These are phyloP conservation scores for Phyllosticta capitalensis DNA, from an alignment of 2,329 filamentous ascomycete species.

Conservation along the genomic window DNA sequence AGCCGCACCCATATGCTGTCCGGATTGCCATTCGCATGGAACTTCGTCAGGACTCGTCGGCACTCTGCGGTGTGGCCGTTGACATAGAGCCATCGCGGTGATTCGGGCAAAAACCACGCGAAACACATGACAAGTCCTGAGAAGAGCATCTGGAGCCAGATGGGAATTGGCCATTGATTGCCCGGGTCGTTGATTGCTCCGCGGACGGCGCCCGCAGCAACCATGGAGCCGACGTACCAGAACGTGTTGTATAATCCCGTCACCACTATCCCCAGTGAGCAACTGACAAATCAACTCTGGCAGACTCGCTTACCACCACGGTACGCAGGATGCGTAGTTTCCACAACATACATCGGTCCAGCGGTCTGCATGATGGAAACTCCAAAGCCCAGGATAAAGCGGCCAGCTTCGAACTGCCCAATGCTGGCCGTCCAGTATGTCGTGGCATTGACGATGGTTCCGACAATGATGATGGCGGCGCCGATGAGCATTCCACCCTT, in stretches of 20 bases:
- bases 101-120: conserved; percentile 39
- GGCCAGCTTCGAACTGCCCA: conserved; percentile 48
- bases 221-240: conserved; percentile 31
- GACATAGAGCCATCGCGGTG: conserved; percentile 40
- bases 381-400: conserved; percentile 55
- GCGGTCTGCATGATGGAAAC: conserved; percentile 51
- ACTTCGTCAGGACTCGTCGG: conserved; percentile 42
- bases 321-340: conserved; percentile 54
- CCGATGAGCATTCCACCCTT: conserved; percentile 47
- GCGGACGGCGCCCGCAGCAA: conserved; percentile 20
- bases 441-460: conserved; percentile 41
- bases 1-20: conserved; percentile 45
- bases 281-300: too few relatives aligned
- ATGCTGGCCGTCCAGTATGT: conserved; percentile 26
- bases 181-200: conserved; percentile 17
- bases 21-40: conserved; percentile 48
- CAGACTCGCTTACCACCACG: conserved; percentile 33
- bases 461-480: conserved; percentile 42
- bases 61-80: conserved; percentile 19
- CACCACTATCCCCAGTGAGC: conserved; percentile 17
- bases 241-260: conserved; percentile 35
- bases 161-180: conserved; percentile 14
- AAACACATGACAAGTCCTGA: conserved; percentile 33
- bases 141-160: conserved; percentile 15
- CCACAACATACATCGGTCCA: conserved; percentile 53